phyloP scores from a whole-genome alignment of 371 early-diverging fungal species.

The Scutellospora calospora region DNA sequence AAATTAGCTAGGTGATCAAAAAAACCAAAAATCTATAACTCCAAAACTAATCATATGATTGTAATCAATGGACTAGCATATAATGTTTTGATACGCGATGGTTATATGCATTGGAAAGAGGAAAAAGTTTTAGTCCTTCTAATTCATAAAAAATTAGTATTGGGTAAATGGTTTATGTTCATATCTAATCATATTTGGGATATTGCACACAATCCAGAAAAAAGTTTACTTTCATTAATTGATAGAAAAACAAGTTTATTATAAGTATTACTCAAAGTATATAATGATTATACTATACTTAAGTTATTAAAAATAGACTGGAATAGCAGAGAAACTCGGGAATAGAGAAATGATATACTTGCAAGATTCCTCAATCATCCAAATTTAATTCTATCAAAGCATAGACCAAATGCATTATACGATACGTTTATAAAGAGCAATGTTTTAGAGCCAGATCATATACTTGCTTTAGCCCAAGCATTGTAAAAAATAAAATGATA shows the following conservation, averaged over 20 bases:
- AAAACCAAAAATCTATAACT: conserved; percentile 41
- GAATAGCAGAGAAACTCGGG: background rate
- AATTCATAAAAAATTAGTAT: conserved; percentile 3
- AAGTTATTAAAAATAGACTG: background rate
- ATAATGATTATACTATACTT: background rate
- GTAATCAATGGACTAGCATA: background rate
- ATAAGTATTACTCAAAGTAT: conserved; percentile 9
- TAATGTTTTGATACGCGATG: background rate
- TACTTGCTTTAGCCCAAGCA: background rate
- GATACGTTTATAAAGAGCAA: conserved; percentile 21
- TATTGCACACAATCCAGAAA: conserved; percentile 27
- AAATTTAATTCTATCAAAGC: conserved; percentile 20
- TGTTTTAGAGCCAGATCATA: conserved; percentile 23
- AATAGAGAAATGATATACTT: conserved; percentile 27
- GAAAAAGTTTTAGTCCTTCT: conserved; percentile 14
- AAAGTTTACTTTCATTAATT: conserved; percentile 3
- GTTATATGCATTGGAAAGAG: conserved; percentile 36
- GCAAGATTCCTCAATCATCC: conserved; percentile 27
- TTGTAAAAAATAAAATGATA: background rate
- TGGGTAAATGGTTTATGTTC: background rate
- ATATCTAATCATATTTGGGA: conserved; percentile 30
- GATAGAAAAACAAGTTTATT: conserved; percentile 18
- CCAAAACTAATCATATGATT: conserved; percentile 35
- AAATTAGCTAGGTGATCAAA: conserved; percentile 15
- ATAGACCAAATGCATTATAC: conserved; percentile 34